phyloP scores from a whole-genome alignment of 345 rosid genomes.

The Heritiera littoralis region DNA sequence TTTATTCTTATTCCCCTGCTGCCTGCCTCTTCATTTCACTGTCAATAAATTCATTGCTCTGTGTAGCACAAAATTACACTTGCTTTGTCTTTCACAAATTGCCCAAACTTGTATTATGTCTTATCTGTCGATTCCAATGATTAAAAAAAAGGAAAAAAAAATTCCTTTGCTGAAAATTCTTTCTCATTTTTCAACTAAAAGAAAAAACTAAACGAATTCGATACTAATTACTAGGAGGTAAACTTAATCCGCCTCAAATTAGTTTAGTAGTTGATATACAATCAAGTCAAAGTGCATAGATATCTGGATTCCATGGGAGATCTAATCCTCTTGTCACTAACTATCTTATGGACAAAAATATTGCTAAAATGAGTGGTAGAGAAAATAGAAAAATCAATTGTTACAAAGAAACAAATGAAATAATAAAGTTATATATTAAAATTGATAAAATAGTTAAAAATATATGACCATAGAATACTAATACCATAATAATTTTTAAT shows the following conservation, averaged over 20 bases:
- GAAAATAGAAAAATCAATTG: background rate
- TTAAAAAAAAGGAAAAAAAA: background rate
- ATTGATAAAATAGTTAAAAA: background rate
- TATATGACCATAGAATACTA: background rate
- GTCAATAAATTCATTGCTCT: background rate
- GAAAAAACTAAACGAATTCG: background rate
- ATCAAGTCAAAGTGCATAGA: background rate
- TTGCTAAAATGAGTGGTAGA: background rate
- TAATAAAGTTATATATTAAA: background rate
- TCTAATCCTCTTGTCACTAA: background rate
- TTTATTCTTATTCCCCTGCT: constrained; percentile 10
- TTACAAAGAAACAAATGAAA: background rate
- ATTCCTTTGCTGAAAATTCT: background rate
- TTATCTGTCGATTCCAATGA: background rate
- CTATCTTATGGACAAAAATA: background rate
- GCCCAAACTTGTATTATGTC: background rate
- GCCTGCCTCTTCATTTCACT: constrained; percentile 8
- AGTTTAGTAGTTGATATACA: background rate
- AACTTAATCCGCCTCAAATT: background rate
- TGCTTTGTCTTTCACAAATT: background rate
- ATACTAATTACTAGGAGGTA: background rate
- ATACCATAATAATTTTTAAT: background rate
- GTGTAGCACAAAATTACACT: background rate
- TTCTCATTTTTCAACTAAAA: no score
- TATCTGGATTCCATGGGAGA: background rate